Evolutionary conservation across 768 basidiomycete species (phyloP), one percentile per base, ranked within the genome.

Genomic region (Russula foetens): DNA sequence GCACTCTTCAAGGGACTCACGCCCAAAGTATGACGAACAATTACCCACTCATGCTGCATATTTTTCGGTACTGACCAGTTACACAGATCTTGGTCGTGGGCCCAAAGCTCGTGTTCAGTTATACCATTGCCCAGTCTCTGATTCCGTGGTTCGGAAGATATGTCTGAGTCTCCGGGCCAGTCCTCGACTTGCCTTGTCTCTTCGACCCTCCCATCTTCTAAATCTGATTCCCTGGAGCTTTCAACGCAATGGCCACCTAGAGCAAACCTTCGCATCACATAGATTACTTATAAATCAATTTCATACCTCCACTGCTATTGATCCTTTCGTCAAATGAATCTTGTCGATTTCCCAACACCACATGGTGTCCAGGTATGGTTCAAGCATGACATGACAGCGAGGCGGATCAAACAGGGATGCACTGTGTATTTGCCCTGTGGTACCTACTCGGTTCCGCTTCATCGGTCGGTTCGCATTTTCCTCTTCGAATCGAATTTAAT

Each of bases 1-100:
- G 93, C 90, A 19, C 88, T 98, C 75, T 97, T 98, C 82, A 98
- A 99, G 78, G 96, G 96, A 19, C 77, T 98, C 64, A 98, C 93
- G 26, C 96, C 96, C 55, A 99, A 98, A 82, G 92, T 94, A 33
- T 19, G 59, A 68, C 2, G 12, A 41, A 35, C n/a, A 21, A 31
- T 17, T 48, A 15, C 29, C 38, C 38, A 28, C 7, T 28, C 11
- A 19, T 4, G 17, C 8, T 24, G 23, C 15, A 2, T 11, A 24
- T 11, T 38, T 35, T 19, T 41, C 4, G 11, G 11, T 14, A 12
- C 41, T 54, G 53, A 54, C 53, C 31, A 3, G 41, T 23, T 19
- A 15, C 19, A 24, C 67, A 95, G 92, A 90, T 96, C 67, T 80
- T 98, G 48, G 93, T 98, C 63, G 94, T 98, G 39, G 95, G 94